These are phyloP conservation scores for Arabidopsis lyrata DNA, from an alignment of 441 rosid genomes.

Conservation along the genomic window DNA sequence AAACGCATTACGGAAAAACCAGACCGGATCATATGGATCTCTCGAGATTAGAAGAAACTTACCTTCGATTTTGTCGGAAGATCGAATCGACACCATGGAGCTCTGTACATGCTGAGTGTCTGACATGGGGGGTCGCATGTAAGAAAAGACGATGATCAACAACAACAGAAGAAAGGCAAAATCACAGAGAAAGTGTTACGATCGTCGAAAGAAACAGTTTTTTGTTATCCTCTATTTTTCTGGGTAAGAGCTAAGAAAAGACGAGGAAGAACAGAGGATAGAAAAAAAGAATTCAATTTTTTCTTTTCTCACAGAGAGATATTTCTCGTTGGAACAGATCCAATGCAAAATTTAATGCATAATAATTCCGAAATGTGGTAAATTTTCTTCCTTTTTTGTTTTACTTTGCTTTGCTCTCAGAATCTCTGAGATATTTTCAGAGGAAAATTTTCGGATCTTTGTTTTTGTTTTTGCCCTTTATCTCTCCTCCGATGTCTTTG, in stretches of 20 bases:
- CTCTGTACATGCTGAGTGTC: slow-evolving; percentile 62
- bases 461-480: slow-evolving; percentile 5
- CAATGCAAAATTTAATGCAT: slow-evolving; percentile 38
- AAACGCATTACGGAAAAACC: slow-evolving; percentile 22
- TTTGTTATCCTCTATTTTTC: not conserved
- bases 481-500: slow-evolving; percentile 37
- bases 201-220: slow-evolving; percentile 10
- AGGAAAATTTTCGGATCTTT: slow-evolving; percentile 54
- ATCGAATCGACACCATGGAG: slow-evolving; percentile 63
- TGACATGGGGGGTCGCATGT: slow-evolving; percentile 63
- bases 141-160: slow-evolving; percentile 31
- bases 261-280: slow-evolving; percentile 33
- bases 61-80: slow-evolving; percentile 67
- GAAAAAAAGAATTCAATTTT: not conserved
- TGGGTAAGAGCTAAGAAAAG: slow-evolving; percentile 21
- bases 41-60: not conserved
- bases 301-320: not conserved
- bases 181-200: slow-evolving; percentile 5
- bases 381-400: slow-evolving; percentile 29
- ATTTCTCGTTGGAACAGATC: slow-evolving; percentile 37
- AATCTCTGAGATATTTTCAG: slow-evolving; percentile 28
- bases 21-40: slow-evolving; percentile 44
- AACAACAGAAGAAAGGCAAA: not conserved
- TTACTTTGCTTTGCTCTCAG: slow-evolving; percentile 14
- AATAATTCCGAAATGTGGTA: slow-evolving; percentile 46